phyloP scores from a whole-genome alignment of 768 basidiomycete species.

The Lactarius hengduanensis region DNA sequence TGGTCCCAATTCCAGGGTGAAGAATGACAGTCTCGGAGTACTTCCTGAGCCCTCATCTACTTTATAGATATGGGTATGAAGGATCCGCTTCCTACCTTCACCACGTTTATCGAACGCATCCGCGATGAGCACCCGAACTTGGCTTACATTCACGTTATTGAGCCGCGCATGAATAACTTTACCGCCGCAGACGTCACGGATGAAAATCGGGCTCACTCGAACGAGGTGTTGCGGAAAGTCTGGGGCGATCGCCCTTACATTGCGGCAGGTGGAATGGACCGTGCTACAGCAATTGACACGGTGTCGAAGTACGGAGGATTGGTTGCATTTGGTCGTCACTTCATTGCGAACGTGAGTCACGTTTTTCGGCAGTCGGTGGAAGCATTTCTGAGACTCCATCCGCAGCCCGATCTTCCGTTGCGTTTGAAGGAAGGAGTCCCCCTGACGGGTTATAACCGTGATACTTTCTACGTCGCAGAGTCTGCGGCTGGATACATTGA shows the following conservation, averaged over 20 bases:
- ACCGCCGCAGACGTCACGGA: not conserved
- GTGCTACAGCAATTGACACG: slow-evolving; percentile 2
- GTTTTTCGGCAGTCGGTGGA: not conserved
- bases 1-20: slow-evolving; percentile 36
- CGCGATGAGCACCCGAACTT: slow-evolving; percentile 12
- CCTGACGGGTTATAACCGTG: slow-evolving; percentile 12
- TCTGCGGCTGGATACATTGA: slow-evolving; percentile 17
- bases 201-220: not conserved
- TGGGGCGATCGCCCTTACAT: slow-evolving; percentile 15
- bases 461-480: slow-evolving; percentile 16
- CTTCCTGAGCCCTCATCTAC: not conserved
- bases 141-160: slow-evolving; percentile 17
- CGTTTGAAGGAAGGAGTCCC: slow-evolving; percentile 14
- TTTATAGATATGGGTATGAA: slow-evolving; percentile 22
- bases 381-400: not conserved
- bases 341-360: slow-evolving; percentile 20
- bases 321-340: slow-evolving; percentile 19
- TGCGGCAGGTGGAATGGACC: slow-evolving; percentile 14
- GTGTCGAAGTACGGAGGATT: slow-evolving; percentile 20
- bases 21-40: too few relatives aligned
- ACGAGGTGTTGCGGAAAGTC: not conserved
- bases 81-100: slow-evolving; percentile 19
- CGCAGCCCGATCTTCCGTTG: slow-evolving; percentile 26
- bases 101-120: slow-evolving; percentile 5
- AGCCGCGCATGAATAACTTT: not conserved